These are phyloP conservation scores for Sporobolomyces roseus DNA, from an alignment of 768 basidiomycete genomes.

Conservation along the genomic window DNA sequence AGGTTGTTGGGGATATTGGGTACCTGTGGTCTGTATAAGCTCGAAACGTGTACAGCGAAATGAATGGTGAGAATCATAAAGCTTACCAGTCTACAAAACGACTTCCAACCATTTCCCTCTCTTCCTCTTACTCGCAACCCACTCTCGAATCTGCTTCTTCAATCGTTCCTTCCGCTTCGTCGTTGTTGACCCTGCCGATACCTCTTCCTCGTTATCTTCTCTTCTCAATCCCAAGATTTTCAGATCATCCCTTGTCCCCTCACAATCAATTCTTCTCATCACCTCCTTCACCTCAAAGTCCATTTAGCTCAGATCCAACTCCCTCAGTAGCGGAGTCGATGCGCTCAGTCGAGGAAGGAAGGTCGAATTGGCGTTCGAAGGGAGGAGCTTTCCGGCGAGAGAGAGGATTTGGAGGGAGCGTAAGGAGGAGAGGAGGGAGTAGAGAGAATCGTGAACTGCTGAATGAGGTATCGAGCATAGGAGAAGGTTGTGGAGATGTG, in stretches of 20 bases:
- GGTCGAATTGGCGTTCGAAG: neutral
- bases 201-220: neutral
- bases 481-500: constrained; percentile 15
- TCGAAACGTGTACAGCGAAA: no score
- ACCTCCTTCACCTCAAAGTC: no score
- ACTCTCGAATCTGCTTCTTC: neutral
- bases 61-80: no score
- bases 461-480: constrained; percentile 9
- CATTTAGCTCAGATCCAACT: constrained; percentile 17
- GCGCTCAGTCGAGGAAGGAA: constrained; percentile 15
- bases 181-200: no score
- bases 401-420: constrained; percentile 20
- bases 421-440: constrained; percentile 9
- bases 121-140: neutral
- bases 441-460: constrained; percentile 15
- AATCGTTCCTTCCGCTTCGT: constrained; percentile 1
- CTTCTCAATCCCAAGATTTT: neutral
- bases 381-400: constrained; percentile 14
- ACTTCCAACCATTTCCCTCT: constrained; percentile 26
- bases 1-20: no score
- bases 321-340: constrained; percentile 7
- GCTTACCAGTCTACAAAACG: no score
- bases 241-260: no score
- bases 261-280: no score
- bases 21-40: no score